These are phyloP conservation scores for Diaporthe sp. DNA, from an alignment of 2,329 filamentous ascomycete species.

Conservation along the genomic window DNA sequence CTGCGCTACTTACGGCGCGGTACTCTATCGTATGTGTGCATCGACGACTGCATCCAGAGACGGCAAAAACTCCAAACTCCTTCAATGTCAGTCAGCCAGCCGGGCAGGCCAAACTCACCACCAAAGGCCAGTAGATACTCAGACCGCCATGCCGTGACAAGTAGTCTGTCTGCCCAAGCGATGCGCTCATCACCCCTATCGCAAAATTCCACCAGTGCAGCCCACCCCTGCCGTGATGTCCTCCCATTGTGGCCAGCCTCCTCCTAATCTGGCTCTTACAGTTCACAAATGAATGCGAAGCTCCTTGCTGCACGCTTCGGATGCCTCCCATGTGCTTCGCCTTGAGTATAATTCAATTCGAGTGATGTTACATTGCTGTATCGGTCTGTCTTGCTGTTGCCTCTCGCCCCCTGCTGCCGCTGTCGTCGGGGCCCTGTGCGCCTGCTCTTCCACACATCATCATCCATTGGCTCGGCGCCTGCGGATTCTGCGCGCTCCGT, in stretches of 20 bases:
- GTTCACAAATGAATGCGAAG: not conserved
- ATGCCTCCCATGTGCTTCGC: not conserved
- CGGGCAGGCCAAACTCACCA: not conserved
- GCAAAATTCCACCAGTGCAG: too few species aligned
- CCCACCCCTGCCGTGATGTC: not conserved
- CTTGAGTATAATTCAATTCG: conserved; percentile 1
- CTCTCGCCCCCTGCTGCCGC: conserved; percentile 15
- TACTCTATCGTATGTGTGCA: not conserved
- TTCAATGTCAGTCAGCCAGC: not conserved
- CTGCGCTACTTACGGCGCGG: not conserved
- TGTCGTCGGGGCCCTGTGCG: conserved; percentile 6
- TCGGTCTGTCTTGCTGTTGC: conserved; percentile 39
- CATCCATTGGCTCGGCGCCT: conserved; percentile 9
- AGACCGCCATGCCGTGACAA: not conserved
- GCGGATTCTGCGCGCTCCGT: conserved; percentile 9
- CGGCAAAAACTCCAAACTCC: not conserved
- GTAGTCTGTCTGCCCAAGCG: not conserved
- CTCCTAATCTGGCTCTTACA: not conserved
- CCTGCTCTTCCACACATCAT: not conserved
- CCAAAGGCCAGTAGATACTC: not conserved
- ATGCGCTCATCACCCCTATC: not conserved
- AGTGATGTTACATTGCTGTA: conserved; percentile 41
- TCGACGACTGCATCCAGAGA: not conserved
- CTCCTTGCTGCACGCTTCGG: not conserved
- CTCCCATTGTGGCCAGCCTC: not conserved